A percentile compares a stretch with the other conserved stretches of the same genome.
Conservation (phyloP, 805 yeast species). For the Candida hungchunana region DNA sequence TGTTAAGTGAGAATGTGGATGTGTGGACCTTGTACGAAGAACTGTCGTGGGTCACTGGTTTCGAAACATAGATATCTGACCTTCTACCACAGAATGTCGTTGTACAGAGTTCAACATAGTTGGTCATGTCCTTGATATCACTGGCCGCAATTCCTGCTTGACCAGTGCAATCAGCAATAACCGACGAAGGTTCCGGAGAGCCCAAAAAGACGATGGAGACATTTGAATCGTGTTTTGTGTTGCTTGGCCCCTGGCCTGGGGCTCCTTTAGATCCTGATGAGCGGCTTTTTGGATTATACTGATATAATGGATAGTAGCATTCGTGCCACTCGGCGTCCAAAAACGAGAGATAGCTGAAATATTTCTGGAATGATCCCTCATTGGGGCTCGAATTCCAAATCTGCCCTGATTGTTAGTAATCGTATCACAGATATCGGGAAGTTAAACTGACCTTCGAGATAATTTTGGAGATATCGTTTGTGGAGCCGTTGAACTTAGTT, state of each 20-base stretch:
- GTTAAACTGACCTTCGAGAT: slow-evolving; percentile 15
- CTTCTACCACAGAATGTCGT: slow-evolving; percentile 2
- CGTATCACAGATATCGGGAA: neutral
- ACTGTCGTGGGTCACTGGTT: neutral
- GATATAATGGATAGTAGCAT: slow-evolving; percentile 14
- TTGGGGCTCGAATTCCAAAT: slow-evolving; percentile 8
- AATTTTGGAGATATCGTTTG: slow-evolving; percentile 12
- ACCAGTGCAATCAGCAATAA: neutral
- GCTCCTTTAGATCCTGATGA: neutral
- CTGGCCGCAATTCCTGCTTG: neutral
- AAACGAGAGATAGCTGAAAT: slow-evolving; percentile 14
- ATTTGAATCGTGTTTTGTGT: neutral
- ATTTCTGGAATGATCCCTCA: slow-evolving; percentile 3
- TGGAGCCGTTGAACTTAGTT: neutral
- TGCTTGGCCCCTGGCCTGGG: neutral
- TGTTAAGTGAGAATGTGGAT: slow-evolving; percentile 3
- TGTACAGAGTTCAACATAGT: slow-evolving; percentile 1
- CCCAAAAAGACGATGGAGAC: slow-evolving; percentile 1
- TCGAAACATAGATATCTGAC: neutral
- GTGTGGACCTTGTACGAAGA: slow-evolving; percentile 7
- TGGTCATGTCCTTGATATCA: slow-evolving; percentile 3
- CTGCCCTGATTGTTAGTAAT: neutral
- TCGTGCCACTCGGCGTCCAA: slow-evolving; percentile 19
- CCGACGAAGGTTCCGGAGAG: neutral
- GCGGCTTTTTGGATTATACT: slow-evolving; percentile 10